phyloP scores from a whole-genome alignment of 495 filamentous ascomycete genomes.

The Neurospora intermedia region DNA sequence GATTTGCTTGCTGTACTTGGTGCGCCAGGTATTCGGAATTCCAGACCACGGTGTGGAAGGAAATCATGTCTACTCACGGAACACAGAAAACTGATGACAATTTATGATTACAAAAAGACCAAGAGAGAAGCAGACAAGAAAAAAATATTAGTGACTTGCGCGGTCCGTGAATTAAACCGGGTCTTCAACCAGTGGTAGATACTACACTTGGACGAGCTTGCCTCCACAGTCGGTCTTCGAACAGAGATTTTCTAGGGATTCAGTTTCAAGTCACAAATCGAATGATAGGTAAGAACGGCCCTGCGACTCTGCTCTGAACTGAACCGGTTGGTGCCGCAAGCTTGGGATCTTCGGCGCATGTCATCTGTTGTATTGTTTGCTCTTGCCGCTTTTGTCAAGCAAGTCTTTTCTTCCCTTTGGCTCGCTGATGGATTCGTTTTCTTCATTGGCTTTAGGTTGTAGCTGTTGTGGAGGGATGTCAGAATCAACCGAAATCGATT shows the following conservation, averaged over 20 bases:
- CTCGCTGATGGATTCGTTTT: background rate
- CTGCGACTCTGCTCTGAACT: background rate
- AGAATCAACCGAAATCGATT: background rate
- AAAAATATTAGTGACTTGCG: background rate
- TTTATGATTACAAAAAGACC: background rate
- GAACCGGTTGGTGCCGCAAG: background rate
- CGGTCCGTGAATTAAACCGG: background rate
- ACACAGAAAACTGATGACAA: no score
- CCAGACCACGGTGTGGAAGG: no score
- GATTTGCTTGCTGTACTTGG: no score
- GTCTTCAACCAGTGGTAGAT: background rate
- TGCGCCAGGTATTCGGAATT: no score
- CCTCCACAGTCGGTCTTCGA: background rate
- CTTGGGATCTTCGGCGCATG: background rate
- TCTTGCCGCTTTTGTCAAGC: background rate
- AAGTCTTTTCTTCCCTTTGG: background rate
- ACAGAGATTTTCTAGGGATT: background rate
- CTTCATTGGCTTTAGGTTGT: background rate
- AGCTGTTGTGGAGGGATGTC: background rate
- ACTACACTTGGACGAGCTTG: background rate
- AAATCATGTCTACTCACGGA: background rate
- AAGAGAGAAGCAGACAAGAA: background rate
- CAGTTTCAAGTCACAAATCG: background rate
- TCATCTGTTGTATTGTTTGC: background rate
- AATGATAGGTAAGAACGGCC: background rate